phyloP scores from a whole-genome alignment of 352 stramenopile species.

The Phytophthora citricola region DNA sequence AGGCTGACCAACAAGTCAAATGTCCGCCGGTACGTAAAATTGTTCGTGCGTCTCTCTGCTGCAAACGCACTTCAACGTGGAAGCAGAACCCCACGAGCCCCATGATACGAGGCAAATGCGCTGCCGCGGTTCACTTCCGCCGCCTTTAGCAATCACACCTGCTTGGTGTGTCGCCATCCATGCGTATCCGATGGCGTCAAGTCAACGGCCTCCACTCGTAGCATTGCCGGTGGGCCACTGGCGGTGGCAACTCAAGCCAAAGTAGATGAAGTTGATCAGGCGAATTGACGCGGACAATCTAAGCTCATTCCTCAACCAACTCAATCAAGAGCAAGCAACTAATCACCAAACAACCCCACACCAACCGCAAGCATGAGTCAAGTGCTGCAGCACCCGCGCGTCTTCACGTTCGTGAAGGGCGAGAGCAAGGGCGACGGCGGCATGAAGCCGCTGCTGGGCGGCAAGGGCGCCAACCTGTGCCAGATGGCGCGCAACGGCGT shows the following conservation, averaged over 20 bases:
- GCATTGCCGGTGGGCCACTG: too few relatives aligned
- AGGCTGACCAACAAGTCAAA: too few relatives aligned
- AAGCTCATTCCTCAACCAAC: conserved; percentile 18
- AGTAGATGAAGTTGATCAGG: too few relatives aligned
- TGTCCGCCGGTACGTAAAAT: too few relatives aligned
- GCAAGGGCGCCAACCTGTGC: conserved; percentile 39
- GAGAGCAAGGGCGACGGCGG: conserved; percentile 34
- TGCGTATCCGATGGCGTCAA: neutral
- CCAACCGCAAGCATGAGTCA: conserved; percentile 10
- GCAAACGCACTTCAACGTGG: too few relatives aligned
- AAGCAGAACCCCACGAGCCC: neutral
- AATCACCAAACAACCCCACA: neutral
- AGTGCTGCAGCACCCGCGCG: conserved; percentile 19
- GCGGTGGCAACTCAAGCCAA: too few relatives aligned
- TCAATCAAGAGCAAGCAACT: conserved; percentile 11
- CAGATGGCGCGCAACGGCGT: conserved; percentile 38
- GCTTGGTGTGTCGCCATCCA: neutral
- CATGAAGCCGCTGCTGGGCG: conserved; percentile 38
- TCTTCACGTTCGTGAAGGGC: conserved; percentile 36
- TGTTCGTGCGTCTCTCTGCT: too few relatives aligned
- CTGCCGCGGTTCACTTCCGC: neutral
- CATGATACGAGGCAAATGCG: conserved; percentile 1
- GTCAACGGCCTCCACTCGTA: neutral
- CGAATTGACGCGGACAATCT: too few relatives aligned
- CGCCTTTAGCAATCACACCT: conserved; percentile 1